Conservation (phyloP, 2,329 filamentous ascomycete genomes). For the Ustulina deusta region DNA sequence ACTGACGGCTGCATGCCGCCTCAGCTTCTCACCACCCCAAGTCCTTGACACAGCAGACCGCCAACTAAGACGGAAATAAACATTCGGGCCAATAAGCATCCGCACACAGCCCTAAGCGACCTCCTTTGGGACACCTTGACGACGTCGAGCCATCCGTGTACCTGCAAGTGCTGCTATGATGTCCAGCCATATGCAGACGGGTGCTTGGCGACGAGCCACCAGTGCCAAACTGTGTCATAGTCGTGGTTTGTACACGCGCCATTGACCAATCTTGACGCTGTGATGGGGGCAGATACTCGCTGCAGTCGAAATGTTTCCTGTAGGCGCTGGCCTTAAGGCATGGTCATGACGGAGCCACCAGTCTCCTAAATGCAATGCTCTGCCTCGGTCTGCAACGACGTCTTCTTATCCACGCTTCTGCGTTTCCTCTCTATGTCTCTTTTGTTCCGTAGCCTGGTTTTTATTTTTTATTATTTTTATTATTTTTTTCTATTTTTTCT, state of each 20-base stretch:
- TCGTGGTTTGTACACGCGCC: constrained; percentile 25
- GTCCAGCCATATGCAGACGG: constrained; percentile 25
- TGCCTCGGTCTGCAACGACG: constrained; percentile 46
- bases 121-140: constrained; percentile 21
- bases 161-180: constrained; percentile 28
- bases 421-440: constrained; percentile 39
- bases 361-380: constrained; percentile 42
- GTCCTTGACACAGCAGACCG: constrained; percentile 14
- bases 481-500: constrained; percentile 29
- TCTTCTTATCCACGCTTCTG: constrained; percentile 40
- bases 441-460: constrained; percentile 32
- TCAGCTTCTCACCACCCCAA: constrained; percentile 34
- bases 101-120: constrained; percentile 26
- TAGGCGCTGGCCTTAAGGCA: constrained; percentile 32
- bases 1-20: constrained; percentile 29
- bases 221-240: constrained; percentile 25
- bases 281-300: constrained; percentile 40
- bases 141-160: constrained; percentile 13
- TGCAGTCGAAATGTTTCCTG: constrained; percentile 38
- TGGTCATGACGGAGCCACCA: constrained; percentile 32
- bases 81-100: constrained; percentile 42
- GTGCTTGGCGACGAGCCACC: constrained; percentile 25
- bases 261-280: constrained; percentile 36
- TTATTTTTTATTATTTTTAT: constrained; percentile 37
- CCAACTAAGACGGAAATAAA: constrained; percentile 39